A percentile compares a stretch with the other conserved stretches of the same genome.
Evolutionary conservation across 2,329 filamentous ascomycete species (phyloP).

Genomic region (Paecilomyces dactylethromorphus): DNA sequence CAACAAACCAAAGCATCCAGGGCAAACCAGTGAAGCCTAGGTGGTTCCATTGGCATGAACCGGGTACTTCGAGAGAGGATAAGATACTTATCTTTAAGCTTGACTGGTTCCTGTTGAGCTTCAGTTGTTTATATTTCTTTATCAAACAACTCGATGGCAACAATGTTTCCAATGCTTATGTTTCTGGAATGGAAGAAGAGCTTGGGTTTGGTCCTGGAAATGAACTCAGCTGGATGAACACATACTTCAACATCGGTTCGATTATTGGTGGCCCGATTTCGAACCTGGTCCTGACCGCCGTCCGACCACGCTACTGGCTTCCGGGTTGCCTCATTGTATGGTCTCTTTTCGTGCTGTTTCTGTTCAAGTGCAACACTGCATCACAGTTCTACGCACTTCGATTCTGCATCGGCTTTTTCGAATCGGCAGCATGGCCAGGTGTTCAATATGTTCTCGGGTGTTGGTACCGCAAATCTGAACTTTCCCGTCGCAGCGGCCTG

Average conservation of each 20-base stretch:
- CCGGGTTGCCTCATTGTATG: slow-evolving; percentile 29
- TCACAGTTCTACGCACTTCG: slow-evolving; percentile 11
- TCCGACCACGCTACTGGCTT: slow-evolving; percentile 37
- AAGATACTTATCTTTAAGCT: slow-evolving; percentile 44
- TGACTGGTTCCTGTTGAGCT: slow-evolving; percentile 40
- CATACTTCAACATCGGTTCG: slow-evolving; percentile 37
- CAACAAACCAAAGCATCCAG: background rate
- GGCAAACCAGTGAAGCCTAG: background rate
- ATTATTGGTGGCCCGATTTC: slow-evolving; percentile 33
- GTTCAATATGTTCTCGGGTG: slow-evolving; percentile 12
- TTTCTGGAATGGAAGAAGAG: slow-evolving; percentile 43
- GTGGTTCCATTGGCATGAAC: slow-evolving; percentile 34
- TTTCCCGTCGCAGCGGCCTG: slow-evolving; percentile 7
- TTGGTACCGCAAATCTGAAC: slow-evolving; percentile 11
- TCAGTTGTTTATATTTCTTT: slow-evolving; percentile 40
- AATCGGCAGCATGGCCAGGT: slow-evolving; percentile 11
- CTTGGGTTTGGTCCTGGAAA: slow-evolving; percentile 37
- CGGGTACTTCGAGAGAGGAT: slow-evolving; percentile 32
- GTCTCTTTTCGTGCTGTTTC: slow-evolving; percentile 36
- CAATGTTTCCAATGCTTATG: slow-evolving; percentile 44
- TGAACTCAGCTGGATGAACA: slow-evolving; percentile 42
- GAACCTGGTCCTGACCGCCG: slow-evolving; percentile 35
- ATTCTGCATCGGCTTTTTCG: slow-evolving; percentile 13
- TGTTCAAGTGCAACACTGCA: slow-evolving; percentile 17
- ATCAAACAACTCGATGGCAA: slow-evolving; percentile 41